Evolutionary conservation across 2,329 filamentous ascomycete species (phyloP).

Genomic region (Aspergillus arachidicola): DNA sequence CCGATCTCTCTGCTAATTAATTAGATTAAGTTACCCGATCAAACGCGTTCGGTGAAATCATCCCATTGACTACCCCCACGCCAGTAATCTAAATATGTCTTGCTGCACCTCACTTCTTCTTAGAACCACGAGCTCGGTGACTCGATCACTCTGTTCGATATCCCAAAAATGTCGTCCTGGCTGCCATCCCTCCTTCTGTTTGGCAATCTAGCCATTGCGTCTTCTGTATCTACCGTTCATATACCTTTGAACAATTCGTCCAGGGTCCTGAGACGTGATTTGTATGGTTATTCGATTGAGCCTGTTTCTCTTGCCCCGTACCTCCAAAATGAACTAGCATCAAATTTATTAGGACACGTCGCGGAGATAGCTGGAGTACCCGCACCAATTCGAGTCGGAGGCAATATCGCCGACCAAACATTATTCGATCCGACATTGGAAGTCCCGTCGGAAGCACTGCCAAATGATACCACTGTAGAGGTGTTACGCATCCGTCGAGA

Average conservation of each 20-base stretch:
- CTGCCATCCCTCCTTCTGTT: neutral
- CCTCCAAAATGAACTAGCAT: constrained; percentile 2
- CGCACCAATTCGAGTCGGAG: constrained; percentile 7
- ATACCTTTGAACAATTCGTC: neutral
- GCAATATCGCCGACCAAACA: constrained; percentile 13
- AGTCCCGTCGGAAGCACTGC: constrained; percentile 1
- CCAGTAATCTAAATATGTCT: neutral
- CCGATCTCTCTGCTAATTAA: neutral
- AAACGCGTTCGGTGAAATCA: neutral
- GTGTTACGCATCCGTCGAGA: neutral
- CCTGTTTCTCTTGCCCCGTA: constrained; percentile 6
- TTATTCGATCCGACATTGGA: constrained; percentile 1
- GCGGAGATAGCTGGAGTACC: neutral
- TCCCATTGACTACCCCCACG: neutral
- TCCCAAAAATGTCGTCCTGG: neutral
- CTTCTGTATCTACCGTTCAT: neutral
- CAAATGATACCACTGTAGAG: constrained; percentile 9
- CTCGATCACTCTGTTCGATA: neutral
- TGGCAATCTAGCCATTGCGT: neutral
- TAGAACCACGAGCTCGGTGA: neutral
- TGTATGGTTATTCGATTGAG: constrained; percentile 14
- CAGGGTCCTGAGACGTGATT: constrained; percentile 2
- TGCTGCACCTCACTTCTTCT: neutral
- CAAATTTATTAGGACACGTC: neutral
- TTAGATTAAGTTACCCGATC: neutral